Base-by-base conservation (phyloP, 352 stramenopile genomes). In the Pythium dissimile region DNA sequence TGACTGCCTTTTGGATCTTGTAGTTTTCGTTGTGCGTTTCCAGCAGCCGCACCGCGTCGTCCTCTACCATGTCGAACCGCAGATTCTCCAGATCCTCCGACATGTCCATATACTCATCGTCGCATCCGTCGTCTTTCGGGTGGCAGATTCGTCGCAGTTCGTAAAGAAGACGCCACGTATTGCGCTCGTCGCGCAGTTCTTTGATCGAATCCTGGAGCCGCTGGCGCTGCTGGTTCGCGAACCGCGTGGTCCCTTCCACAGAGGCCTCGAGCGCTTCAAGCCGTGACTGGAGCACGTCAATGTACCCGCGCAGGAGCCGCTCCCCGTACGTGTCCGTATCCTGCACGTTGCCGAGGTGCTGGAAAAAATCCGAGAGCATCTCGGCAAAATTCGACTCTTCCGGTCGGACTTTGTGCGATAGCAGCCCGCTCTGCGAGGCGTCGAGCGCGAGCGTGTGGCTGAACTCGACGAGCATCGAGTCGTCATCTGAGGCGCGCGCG, bases 151-250 rank as follows among this genome's bases (percentile, higher is more conserved):
- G 67, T 11, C 83, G 79, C 30, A 94, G 62, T 44, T 92, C 80
- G 50, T 84, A 86, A 26, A 92, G 46, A 30, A 94, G 48, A 11
- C 78, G 69, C 85, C 85, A 94, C n/a, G 85, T 92, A 32, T 94
- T 94, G 31, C 85, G 75, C 32, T 94, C 85, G 49, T 94, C 77
- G 0, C 73, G 62, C 3, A 94, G 65, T 26, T 94, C 80, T 37
- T 75, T 75, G 38, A 90, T 75, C 10, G 83, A 62, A 5, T 65
- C 64, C 21, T 75, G 69, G 1, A 89, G 57, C 10, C 79, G 69
- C 42, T 79, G 55, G 26, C 11, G 73, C 59, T 39, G 54, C 20
- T n/a, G 60, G 48, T 23, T 54, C 47, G 20, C 41, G 26, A 31
- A 55, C 16, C 57, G 61, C 7, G 44, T 67, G 27, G 62, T 38